A percentile compares a stretch with the other conserved stretches of the same genome.
Evolutionary conservation across 176 grass and related monocot species (phyloP).

Genomic region (Paspalum vaginatum): DNA sequence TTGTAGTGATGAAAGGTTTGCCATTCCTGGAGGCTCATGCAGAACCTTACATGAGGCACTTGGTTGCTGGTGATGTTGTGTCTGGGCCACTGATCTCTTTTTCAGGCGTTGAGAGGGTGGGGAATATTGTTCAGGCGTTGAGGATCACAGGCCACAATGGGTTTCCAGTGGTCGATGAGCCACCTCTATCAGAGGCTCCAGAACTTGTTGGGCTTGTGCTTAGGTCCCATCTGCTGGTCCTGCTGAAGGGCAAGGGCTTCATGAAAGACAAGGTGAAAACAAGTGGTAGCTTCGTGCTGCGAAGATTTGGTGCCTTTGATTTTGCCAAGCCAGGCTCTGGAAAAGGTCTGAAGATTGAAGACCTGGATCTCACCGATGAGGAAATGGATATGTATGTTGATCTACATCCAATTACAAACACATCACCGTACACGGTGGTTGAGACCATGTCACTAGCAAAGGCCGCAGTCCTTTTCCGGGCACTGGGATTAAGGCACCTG

Average conservation of each 20-base stretch:
- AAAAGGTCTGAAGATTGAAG: conserved; percentile 82
- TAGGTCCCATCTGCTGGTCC: conserved; percentile 78
- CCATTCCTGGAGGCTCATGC: conserved; percentile 94
- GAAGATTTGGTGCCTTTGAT: conserved; percentile 62
- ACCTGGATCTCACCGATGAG: conserved; percentile 73
- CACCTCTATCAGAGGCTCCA: conserved; percentile 69
- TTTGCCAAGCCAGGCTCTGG: conserved; percentile 84
- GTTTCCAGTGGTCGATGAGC: conserved; percentile 88
- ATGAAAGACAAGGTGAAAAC: conserved; percentile 67
- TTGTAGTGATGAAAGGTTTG: conserved; percentile 90
- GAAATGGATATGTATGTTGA: conserved; percentile 94
- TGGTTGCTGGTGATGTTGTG: conserved; percentile 78
- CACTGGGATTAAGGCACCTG: conserved; percentile 77
- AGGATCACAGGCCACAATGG: conserved; percentile 90
- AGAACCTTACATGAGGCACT: conserved; percentile 77
- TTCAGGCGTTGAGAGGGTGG: conserved; percentile 78
- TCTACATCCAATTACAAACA: conserved; percentile 84
- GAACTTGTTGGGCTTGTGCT: conserved; percentile 83
- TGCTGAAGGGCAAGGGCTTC: conserved; percentile 72
- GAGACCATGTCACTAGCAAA: conserved; percentile 96
- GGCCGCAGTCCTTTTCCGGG: conserved; percentile 79
- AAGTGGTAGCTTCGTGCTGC: conserved; percentile 49
- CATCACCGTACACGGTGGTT: conserved; percentile 84
- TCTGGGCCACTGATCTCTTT: conserved; percentile 71
- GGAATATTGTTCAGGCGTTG: conserved; percentile 64